phyloP scores from a whole-genome alignment of 176 grass and related monocot genomes.

The Dactylis glomerata region DNA sequence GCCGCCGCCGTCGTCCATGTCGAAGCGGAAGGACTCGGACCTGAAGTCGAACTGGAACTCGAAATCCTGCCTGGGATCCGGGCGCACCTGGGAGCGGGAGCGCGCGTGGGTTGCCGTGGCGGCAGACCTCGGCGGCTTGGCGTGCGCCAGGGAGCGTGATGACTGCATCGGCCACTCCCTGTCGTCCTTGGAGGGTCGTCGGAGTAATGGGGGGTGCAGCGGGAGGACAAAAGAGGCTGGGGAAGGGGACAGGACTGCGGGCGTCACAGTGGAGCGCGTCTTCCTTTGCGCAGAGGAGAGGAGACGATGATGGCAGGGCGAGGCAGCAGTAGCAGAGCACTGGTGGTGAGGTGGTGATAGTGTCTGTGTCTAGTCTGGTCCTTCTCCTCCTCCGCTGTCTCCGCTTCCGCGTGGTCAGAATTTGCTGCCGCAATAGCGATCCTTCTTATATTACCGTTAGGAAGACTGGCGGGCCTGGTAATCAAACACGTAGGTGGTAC shows the following conservation, averaged over 20 bases:
- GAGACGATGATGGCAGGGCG: slow-evolving; percentile 18
- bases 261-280: slow-evolving; percentile 15
- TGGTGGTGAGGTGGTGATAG: not conserved
- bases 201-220: slow-evolving; percentile 18
- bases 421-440: not conserved
- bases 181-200: not conserved
- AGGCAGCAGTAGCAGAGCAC: not conserved
- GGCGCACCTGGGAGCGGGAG: slow-evolving; percentile 25
- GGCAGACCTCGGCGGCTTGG: slow-evolving; percentile 17
- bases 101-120: not conserved
- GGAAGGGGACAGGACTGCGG: slow-evolving; percentile 26
- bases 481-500: not conserved
- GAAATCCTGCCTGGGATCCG: slow-evolving; percentile 32
- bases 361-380: not conserved
- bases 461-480: not conserved
- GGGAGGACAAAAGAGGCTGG: slow-evolving; percentile 43
- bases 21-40: slow-evolving; percentile 35
- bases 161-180: slow-evolving; percentile 26
- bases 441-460: slow-evolving; percentile 46
- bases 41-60: slow-evolving; percentile 23
- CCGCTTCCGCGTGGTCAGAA: not conserved
- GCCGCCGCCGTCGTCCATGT: slow-evolving; percentile 19
- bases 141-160: slow-evolving; percentile 29
- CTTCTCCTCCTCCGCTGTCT: not conserved
- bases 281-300: not conserved